Conservation (phyloP, 768 basidiomycete genomes). For the Tylopilus subfusipes region DNA sequence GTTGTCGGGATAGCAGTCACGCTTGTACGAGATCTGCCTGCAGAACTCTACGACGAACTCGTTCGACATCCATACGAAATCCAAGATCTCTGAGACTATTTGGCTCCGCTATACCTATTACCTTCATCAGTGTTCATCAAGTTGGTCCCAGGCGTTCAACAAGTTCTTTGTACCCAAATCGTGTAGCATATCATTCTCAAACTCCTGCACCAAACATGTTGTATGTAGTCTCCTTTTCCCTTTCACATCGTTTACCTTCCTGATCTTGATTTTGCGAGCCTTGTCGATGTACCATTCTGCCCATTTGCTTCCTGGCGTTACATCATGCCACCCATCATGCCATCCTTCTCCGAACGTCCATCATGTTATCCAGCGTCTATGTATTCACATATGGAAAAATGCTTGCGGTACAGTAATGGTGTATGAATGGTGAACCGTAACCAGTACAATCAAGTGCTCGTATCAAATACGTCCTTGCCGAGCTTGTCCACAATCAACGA, state of each 20-base stretch:
- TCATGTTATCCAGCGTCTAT: neutral
- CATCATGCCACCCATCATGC: neutral
- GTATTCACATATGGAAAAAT: neutral
- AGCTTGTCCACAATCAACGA: constrained; percentile 23
- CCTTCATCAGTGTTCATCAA: neutral
- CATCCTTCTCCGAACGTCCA: neutral
- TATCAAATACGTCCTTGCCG: constrained; percentile 16
- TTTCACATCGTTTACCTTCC: neutral
- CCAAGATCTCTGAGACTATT: constrained; percentile 14
- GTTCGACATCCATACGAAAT: constrained; percentile 82
- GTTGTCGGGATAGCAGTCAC: constrained; percentile 94
- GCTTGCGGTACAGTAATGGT: neutral
- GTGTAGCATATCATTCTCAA: constrained; percentile 26
- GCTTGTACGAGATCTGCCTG: constrained; percentile 85
- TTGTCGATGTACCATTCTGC: neutral
- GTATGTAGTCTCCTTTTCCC: constrained; percentile 12
- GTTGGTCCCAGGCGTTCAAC: constrained; percentile 15
- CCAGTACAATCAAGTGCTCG: neutral
- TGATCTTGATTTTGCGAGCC: neutral
- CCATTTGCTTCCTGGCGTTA: neutral
- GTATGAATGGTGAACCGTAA: neutral
- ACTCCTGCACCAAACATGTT: neutral
- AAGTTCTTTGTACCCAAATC: constrained; percentile 5
- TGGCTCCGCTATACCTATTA: neutral
- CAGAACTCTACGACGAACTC: constrained; percentile 84